A percentile compares a stretch with the other conserved stretches of the same genome.
These are phyloP conservation scores for Hymenochaete sp. DNA, from an alignment of 1,284 basidiomycete species.

Conservation along the genomic window DNA sequence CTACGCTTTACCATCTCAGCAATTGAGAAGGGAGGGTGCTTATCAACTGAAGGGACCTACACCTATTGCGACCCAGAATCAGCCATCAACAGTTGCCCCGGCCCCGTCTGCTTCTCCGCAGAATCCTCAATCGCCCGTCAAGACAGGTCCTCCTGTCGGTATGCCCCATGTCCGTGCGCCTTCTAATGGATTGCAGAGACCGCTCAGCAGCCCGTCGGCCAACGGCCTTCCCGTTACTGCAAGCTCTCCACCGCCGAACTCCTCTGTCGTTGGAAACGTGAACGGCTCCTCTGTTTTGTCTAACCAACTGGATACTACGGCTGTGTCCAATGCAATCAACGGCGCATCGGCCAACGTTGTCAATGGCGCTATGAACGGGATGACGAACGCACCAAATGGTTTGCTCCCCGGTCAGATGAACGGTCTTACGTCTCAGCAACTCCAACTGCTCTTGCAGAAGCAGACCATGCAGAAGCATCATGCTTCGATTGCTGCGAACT, in stretches of 20 bases:
- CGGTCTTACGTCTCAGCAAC: constrained; percentile 17
- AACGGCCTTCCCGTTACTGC: constrained; percentile 22
- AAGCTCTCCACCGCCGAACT: constrained; percentile 22
- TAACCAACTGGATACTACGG: background rate
- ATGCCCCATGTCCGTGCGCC: constrained; percentile 50
- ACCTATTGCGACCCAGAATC: constrained; percentile 20
- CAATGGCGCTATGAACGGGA: constrained; percentile 10
- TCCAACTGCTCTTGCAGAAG: constrained; percentile 36
- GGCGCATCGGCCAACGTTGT: background rate
- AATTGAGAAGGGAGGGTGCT: background rate
- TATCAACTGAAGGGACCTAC: background rate
- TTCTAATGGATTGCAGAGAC: constrained; percentile 45
- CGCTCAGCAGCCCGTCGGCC: constrained; percentile 27
- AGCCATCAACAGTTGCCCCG: constrained; percentile 40
- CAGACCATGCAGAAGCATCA: constrained; percentile 46
- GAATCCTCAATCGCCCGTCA: constrained; percentile 22
- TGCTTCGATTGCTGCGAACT: constrained; percentile 25
- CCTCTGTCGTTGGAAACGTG: background rate
- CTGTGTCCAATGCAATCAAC: background rate
- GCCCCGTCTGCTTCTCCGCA: constrained; percentile 37
- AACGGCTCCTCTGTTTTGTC: constrained; percentile 7
- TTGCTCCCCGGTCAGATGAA: constrained; percentile 1
- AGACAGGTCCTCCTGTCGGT: constrained; percentile 37
- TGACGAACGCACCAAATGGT: constrained; percentile 8
- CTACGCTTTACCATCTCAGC: background rate